Percentiles rank a stretch among this genome's conserved stretches.
Conservation (phyloP, 2,329 filamentous ascomycete genomes). For the Mycocentrospora acerina region DNA sequence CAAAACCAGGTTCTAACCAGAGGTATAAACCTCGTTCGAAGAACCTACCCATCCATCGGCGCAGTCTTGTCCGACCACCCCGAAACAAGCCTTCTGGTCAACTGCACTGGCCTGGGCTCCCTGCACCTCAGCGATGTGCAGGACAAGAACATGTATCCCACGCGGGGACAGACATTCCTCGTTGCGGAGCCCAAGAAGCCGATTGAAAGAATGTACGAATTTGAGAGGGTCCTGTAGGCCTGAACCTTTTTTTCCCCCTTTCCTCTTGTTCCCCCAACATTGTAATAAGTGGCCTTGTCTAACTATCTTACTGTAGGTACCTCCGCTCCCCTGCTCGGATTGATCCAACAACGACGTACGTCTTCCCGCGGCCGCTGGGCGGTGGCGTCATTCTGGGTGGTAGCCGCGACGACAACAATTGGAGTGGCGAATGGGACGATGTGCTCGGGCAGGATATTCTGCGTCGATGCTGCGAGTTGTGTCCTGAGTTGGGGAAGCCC, state of each 20-base stretch:
- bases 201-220: slow-evolving; percentile 43
- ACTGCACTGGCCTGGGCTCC: slow-evolving; percentile 80
- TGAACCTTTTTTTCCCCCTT: not conserved
- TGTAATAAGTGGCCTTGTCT: not conserved
- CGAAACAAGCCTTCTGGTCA: slow-evolving; percentile 71
- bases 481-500: slow-evolving; percentile 66
- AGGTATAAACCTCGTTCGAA: slow-evolving; percentile 59
- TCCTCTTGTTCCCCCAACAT: not conserved
- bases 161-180: slow-evolving; percentile 78
- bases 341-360: slow-evolving; percentile 46
- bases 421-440: slow-evolving; percentile 76
- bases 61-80: slow-evolving; percentile 66
- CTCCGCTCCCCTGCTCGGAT: slow-evolving; percentile 47
- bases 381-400: slow-evolving; percentile 86
- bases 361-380: slow-evolving; percentile 52
- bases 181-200: slow-evolving; percentile 55
- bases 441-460: slow-evolving; percentile 81
- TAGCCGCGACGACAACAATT: slow-evolving; percentile 76
- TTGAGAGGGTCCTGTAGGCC: slow-evolving; percentile 20
- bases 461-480: slow-evolving; percentile 67
- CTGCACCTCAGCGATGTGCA: slow-evolving; percentile 77
- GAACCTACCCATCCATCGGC: slow-evolving; percentile 61
- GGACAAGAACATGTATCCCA: slow-evolving; percentile 71
- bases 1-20: slow-evolving; percentile 69
- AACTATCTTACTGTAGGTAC: slow-evolving; percentile 25